These are phyloP conservation scores for Ascochyta lentis DNA, from an alignment of 2,329 filamentous ascomycete species.

Conservation along the genomic window DNA sequence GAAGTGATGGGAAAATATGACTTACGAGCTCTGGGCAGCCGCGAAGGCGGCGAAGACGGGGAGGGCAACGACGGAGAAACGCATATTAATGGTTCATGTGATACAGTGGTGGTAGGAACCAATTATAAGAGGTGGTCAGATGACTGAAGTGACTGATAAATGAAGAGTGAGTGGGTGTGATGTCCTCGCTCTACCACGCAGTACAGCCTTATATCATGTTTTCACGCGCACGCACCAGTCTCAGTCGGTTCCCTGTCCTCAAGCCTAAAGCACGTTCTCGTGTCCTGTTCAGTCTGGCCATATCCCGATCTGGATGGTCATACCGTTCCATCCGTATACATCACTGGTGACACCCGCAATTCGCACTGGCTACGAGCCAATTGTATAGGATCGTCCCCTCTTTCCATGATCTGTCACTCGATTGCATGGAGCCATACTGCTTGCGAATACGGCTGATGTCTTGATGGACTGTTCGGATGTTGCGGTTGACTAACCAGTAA, in stretches of 20 bases:
- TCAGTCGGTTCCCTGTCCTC: neutral
- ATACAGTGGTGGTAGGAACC: neutral
- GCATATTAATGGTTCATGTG: constrained; percentile 4
- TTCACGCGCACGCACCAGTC: neutral
- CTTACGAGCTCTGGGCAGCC: constrained; percentile 16
- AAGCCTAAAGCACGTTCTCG: neutral
- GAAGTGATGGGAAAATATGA: neutral
- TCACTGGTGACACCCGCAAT: neutral
- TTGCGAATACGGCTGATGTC: neutral
- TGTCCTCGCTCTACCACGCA: neutral
- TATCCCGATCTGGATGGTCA: neutral
- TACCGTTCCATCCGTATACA: neutral
- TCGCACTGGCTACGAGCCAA: neutral
- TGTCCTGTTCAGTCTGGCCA: neutral
- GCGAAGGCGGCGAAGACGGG: constrained; percentile 10
- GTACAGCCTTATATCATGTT: constrained; percentile 8
- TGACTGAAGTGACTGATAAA: neutral
- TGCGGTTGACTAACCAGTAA: neutral
- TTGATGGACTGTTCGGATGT: neutral
- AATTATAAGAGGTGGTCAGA: neutral
- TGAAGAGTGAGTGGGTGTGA: neutral
- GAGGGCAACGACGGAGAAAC: constrained; percentile 8
- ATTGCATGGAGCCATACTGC: neutral
- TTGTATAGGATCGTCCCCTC: neutral
- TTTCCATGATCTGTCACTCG: neutral